A percentile compares a stretch with the other conserved stretches of the same genome.
Conservation (phyloP, 2,329 filamentous ascomycete genomes). For the Exophiala oligosperma region DNA sequence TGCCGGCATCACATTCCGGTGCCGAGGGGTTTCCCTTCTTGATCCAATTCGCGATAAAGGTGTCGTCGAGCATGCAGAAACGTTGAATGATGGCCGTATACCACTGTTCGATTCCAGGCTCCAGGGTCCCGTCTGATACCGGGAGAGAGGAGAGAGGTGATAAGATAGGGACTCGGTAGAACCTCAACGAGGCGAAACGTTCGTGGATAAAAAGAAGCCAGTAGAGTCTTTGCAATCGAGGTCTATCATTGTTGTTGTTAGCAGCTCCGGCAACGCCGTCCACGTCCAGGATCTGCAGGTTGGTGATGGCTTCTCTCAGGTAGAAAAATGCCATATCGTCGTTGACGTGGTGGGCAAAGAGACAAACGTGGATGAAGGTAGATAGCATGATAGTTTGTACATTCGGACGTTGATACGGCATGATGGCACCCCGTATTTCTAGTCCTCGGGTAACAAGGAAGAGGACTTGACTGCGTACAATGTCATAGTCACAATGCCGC, state of each 20-base stretch:
- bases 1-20: constrained; percentile 31
- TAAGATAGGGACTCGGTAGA: constrained; percentile 45
- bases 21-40: constrained; percentile 31
- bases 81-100: constrained; percentile 48
- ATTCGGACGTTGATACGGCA: constrained; percentile 41
- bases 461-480: constrained; percentile 31
- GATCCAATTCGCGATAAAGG: constrained; percentile 48
- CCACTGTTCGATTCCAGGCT: constrained; percentile 38
- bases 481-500: constrained; percentile 24
- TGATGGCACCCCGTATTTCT: constrained; percentile 39
- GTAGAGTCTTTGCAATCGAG: constrained; percentile 51
- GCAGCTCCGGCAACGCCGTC: constrained; percentile 33
- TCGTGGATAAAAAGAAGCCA: constrained; percentile 60
- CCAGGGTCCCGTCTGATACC: not conserved
- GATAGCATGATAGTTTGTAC: constrained; percentile 52
- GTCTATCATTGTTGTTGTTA: constrained; percentile 29
- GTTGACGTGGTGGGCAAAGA: constrained; percentile 48
- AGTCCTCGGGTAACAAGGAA: constrained; percentile 36
- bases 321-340: constrained; percentile 53
- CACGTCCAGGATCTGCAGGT: constrained; percentile 46
- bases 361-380: constrained; percentile 55
- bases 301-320: constrained; percentile 51
- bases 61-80: constrained; percentile 45
- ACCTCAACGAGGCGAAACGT: constrained; percentile 56
- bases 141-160: constrained; percentile 22